Evolutionary conservation across 2,329 filamentous ascomycete species (phyloP).

Genomic region (Fusarium sp.): DNA sequence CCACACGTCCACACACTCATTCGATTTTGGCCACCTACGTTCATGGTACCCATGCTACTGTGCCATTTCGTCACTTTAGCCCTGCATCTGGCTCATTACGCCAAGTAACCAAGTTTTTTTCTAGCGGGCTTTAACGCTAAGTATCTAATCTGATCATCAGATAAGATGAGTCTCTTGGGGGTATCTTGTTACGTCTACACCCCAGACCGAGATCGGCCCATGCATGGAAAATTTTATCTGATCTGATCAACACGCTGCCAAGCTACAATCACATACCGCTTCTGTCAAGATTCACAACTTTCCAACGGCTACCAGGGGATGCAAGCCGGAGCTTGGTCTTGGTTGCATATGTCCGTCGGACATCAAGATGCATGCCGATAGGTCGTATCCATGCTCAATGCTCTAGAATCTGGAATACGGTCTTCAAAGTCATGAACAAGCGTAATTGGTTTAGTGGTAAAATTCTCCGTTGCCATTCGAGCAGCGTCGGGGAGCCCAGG

Average conservation of each 20-base stretch:
- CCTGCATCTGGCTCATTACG: background rate
- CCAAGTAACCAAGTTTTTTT: constrained; percentile 24
- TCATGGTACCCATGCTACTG: constrained; percentile 12
- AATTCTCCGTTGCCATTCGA: too few species aligned
- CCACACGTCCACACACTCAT: constrained; percentile 7
- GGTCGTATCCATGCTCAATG: too few species aligned
- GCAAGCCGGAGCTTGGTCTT: too few species aligned
- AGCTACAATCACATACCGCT: constrained; percentile 5
- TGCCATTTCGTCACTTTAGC: constrained; percentile 4
- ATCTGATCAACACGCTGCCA: constrained; percentile 32
- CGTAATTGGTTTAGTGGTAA: too few species aligned
- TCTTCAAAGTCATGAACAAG: too few species aligned
- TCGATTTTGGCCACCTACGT: constrained; percentile 13
- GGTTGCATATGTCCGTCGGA: too few species aligned
- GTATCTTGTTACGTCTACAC: constrained; percentile 26
- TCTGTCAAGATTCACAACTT: background rate
- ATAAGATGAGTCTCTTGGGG: constrained; percentile 54
- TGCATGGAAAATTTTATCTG: constrained; percentile 47
- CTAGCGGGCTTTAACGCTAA: constrained; percentile 30
- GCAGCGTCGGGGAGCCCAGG: too few species aligned
- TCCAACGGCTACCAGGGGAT: too few species aligned
- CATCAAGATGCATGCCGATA: too few species aligned
- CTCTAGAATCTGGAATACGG: too few species aligned
- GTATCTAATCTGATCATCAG: constrained; percentile 62
- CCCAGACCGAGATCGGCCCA: constrained; percentile 43